Evolutionary conservation across 306 rosid species (phyloP).

Genomic region (Ochetophila trinervis): DNA sequence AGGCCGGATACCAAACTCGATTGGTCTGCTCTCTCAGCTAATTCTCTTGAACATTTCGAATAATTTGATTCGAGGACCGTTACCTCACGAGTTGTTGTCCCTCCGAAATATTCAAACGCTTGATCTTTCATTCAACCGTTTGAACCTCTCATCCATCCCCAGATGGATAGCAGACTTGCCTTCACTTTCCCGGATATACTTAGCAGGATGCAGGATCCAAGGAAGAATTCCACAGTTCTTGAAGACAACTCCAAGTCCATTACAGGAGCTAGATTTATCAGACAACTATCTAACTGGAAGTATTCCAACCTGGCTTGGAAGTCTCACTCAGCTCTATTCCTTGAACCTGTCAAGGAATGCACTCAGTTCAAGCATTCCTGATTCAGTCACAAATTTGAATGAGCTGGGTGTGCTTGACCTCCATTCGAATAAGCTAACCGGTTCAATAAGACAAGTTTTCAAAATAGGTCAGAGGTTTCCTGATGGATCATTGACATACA

Average conservation of each 20-base stretch:
- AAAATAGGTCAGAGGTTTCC: slow-evolving; percentile 22
- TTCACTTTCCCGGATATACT: slow-evolving; percentile 40
- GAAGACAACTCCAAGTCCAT: slow-evolving; percentile 27
- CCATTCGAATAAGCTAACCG: slow-evolving; percentile 62
- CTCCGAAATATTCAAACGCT: slow-evolving; percentile 53
- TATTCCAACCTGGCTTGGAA: slow-evolving; percentile 63
- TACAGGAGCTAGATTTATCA: slow-evolving; percentile 69
- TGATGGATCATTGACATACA: slow-evolving; percentile 37
- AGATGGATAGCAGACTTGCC: slow-evolving; percentile 42
- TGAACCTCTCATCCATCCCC: slow-evolving; percentile 48
- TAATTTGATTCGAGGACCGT: slow-evolving; percentile 48
- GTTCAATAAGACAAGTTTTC: slow-evolving; percentile 41
- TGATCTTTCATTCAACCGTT: slow-evolving; percentile 56
- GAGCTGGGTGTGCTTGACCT: slow-evolving; percentile 57
- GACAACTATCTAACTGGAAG: slow-evolving; percentile 51
- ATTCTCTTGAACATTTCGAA: slow-evolving; percentile 37
- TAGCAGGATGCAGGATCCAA: slow-evolving; percentile 58
- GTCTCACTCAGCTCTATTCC: slow-evolving; percentile 41
- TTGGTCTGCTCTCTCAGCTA: slow-evolving; percentile 52
- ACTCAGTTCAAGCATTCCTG: slow-evolving; percentile 50
- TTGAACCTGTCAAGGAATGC: slow-evolving; percentile 65
- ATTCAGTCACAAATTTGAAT: slow-evolving; percentile 40
- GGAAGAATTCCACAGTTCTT: slow-evolving; percentile 46
- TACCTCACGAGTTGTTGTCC: slow-evolving; percentile 55
- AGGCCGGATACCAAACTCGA: slow-evolving; percentile 53